Evolutionary conservation across 768 basidiomycete species (phyloP).

Genomic region (Suillus fuscotomentosus): DNA sequence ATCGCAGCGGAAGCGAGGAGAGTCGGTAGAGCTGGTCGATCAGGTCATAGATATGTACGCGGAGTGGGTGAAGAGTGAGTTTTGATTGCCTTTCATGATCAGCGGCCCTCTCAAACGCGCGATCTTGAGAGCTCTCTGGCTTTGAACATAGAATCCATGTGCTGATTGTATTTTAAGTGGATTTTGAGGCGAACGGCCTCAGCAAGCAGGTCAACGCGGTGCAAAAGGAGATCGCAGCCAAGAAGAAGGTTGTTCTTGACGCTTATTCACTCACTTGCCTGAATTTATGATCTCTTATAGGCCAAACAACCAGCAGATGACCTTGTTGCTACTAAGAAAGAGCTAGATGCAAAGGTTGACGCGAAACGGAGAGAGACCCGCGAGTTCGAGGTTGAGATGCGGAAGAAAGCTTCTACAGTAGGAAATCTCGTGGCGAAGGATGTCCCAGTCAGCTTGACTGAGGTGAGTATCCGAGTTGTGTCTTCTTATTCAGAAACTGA

Average conservation of each 20-base stretch:
- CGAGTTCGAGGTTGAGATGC: slow-evolving; percentile 77
- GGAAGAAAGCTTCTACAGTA: slow-evolving; percentile 73
- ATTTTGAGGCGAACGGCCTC: slow-evolving; percentile 77
- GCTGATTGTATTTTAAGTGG: slow-evolving; percentile 50
- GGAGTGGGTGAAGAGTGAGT: slow-evolving; percentile 93
- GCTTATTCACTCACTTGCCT: not conserved
- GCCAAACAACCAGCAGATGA: slow-evolving; percentile 92
- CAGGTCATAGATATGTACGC: slow-evolving; percentile 90
- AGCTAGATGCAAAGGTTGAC: slow-evolving; percentile 79
- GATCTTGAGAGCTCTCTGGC: not conserved
- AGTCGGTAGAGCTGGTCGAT: slow-evolving; percentile 89
- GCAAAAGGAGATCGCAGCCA: slow-evolving; percentile 92
- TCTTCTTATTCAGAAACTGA: not conserved
- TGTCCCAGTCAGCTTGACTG: slow-evolving; percentile 83
- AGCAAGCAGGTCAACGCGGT: slow-evolving; percentile 84
- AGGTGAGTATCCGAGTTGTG: slow-evolving; percentile 51
- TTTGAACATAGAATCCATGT: not conserved
- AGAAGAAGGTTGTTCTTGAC: slow-evolving; percentile 75
- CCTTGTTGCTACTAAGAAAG: slow-evolving; percentile 79
- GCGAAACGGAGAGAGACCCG: slow-evolving; percentile 73
- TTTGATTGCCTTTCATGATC: slow-evolving; percentile 6
- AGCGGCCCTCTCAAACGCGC: slow-evolving; percentile 1
- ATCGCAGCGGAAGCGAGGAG: slow-evolving; percentile 89
- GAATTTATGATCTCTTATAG: slow-evolving; percentile 36
- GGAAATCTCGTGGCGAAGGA: slow-evolving; percentile 92